Conservation (phyloP, 164 flowering plant genomes). For the Kalanchoe fedtschenkoi region DNA sequence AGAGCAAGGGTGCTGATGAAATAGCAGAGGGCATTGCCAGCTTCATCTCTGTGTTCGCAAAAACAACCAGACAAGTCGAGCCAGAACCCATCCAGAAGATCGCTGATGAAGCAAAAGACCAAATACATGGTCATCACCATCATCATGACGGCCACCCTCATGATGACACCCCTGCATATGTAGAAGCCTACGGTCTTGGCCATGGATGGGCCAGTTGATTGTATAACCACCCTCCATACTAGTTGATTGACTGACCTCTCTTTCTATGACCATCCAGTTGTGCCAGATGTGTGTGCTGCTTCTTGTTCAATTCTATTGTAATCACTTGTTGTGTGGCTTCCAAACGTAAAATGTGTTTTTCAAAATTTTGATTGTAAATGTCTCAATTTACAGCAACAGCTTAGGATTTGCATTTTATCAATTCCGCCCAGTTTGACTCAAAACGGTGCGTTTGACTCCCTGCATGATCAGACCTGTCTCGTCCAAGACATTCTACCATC, state of each 20-base stretch:
- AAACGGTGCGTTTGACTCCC: too few relatives aligned
- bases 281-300: neutral
- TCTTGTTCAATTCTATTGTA: too few relatives aligned
- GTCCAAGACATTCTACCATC: too few relatives aligned
- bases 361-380: too few relatives aligned
- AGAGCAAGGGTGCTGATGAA: slow-evolving; percentile 67
- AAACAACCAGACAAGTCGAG: slow-evolving; percentile 28
- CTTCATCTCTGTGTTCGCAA: slow-evolving; percentile 66
- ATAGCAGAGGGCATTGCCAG: slow-evolving; percentile 41
- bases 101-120: slow-evolving; percentile 39
- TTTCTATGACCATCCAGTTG: neutral
- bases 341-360: too few relatives aligned
- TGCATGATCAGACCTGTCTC: too few relatives aligned
- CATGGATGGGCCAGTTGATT: slow-evolving; percentile 38
- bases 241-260: neutral
- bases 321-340: too few relatives aligned
- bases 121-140: slow-evolving; percentile 24
- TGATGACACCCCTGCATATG: slow-evolving; percentile 29
- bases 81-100: slow-evolving; percentile 57
- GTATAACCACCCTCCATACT: neutral
- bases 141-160: slow-evolving; percentile 28
- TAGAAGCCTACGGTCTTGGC: slow-evolving; percentile 67
- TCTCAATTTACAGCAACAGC: too few relatives aligned
- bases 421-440: too few relatives aligned
- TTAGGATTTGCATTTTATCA: too few relatives aligned